Evolutionary conservation across 805 yeast species (phyloP).

Genomic region (Candida sonorensis): DNA sequence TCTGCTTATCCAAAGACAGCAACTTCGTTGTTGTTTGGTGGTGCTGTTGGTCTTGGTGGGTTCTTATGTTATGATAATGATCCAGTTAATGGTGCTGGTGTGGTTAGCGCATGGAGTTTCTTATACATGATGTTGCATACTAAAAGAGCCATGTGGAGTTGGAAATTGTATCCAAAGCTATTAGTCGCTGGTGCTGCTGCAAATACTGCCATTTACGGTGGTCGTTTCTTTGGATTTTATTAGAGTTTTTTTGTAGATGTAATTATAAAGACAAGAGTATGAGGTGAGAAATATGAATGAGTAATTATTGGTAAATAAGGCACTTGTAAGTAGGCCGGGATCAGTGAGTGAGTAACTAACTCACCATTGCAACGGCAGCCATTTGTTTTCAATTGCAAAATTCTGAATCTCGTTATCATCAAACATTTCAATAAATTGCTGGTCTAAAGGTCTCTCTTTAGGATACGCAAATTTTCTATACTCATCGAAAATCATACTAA

Average conservation of each 20-base stretch:
- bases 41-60: slow-evolving; percentile 58
- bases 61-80: slow-evolving; percentile 77
- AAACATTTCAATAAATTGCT: slow-evolving; percentile 88
- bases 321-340: too few species aligned
- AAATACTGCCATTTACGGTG: slow-evolving; percentile 64
- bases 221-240: slow-evolving; percentile 47
- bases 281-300: too few species aligned
- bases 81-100: slow-evolving; percentile 71
- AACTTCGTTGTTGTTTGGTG: slow-evolving; percentile 44
- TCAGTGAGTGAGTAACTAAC: too few species aligned
- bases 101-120: slow-evolving; percentile 73
- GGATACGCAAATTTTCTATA: slow-evolving; percentile 93
- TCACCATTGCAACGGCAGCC: slow-evolving; percentile 70
- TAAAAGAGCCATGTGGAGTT: slow-evolving; percentile 44
- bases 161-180: slow-evolving; percentile 52
- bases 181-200: slow-evolving; percentile 52
- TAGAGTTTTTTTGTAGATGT: slow-evolving; percentile 1
- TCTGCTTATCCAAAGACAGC: slow-evolving; percentile 23
- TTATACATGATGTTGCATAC: slow-evolving; percentile 71
- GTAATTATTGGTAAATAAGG: too few species aligned
- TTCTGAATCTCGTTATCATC: slow-evolving; percentile 56
- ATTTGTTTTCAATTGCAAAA: slow-evolving; percentile 42
- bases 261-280: not conserved
- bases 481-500: slow-evolving; percentile 92
- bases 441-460: slow-evolving; percentile 91